phyloP scores from a whole-genome alignment of 345 rosid species.

The Aegle marmelos region DNA sequence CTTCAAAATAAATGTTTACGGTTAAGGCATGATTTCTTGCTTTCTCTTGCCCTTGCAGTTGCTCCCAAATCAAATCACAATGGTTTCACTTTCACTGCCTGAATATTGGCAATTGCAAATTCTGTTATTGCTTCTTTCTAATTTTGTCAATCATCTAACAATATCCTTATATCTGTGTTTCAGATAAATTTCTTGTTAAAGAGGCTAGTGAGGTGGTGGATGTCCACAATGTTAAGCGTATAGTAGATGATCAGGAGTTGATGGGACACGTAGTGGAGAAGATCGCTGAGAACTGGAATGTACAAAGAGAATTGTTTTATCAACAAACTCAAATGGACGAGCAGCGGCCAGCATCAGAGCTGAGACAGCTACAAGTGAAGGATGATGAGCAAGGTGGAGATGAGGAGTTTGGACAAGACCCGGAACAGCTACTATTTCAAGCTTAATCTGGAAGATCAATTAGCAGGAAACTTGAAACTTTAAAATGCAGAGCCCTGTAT shows the following conservation, averaged over 20 bases:
- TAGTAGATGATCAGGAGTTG: constrained; percentile 42
- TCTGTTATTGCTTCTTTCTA: neutral
- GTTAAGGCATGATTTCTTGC: neutral
- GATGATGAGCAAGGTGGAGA: constrained; percentile 19
- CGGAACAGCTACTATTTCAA: constrained; percentile 37
- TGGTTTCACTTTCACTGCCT: neutral
- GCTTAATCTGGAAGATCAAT: neutral
- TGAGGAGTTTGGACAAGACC: constrained; percentile 36
- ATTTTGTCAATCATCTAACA: neutral
- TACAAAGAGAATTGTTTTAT: constrained; percentile 40
- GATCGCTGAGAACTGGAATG: constrained; percentile 53
- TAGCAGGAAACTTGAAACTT: neutral
- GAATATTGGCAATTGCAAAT: neutral
- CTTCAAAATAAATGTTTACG: neutral
- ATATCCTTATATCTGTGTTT: neutral
- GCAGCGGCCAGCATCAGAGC: constrained; percentile 13
- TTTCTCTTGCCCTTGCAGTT: neutral
- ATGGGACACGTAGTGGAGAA: constrained; percentile 45
- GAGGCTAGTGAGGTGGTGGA: constrained; percentile 50
- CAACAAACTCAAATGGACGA: constrained; percentile 42
- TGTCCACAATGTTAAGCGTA: constrained; percentile 54
- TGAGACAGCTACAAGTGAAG: constrained; percentile 6
- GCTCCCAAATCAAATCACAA: neutral
- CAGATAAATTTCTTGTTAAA: constrained; percentile 28
- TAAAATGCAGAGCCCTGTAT: neutral